Percentiles rank a stretch among this genome's conserved stretches.
Conservation (phyloP, 306 rosid genomes). For the Prunus padus region DNA sequence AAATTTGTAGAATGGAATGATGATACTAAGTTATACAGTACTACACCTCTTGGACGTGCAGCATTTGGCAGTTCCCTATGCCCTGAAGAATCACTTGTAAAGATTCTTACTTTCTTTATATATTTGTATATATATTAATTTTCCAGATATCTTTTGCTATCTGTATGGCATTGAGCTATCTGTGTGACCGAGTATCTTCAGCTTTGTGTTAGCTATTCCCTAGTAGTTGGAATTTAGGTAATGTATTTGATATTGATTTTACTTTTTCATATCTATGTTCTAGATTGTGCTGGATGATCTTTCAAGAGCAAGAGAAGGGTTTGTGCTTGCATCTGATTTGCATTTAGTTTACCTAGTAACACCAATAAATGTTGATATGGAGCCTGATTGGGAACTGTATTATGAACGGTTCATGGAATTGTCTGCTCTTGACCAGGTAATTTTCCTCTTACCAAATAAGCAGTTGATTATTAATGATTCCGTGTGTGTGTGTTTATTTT, state of each 20-base stretch:
- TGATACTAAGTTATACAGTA: conserved; percentile 73
- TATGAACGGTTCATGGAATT: conserved; percentile 76
- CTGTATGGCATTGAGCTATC: background rate
- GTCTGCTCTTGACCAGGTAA: conserved; percentile 87
- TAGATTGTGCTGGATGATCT: conserved; percentile 94
- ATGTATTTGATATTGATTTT: conserved; percentile 19
- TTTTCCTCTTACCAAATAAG: conserved; percentile 11
- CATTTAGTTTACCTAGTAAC: conserved; percentile 93
- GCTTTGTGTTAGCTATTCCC: conserved; percentile 1
- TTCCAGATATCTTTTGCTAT: background rate
- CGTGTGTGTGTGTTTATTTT: background rate
- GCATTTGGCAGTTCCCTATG: conserved; percentile 94
- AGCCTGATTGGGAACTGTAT: conserved; percentile 94
- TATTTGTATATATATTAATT: background rate
- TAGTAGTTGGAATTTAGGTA: conserved; percentile 6
- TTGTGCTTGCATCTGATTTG: conserved; percentile 96
- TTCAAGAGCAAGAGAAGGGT: conserved; percentile 98
- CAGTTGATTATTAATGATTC: background rate
- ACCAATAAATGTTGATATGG: conserved; percentile 86
- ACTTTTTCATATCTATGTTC: conserved; percentile 22
- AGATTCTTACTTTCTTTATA: conserved; percentile 20
- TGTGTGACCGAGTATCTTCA: background rate
- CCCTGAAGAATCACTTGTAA: conserved; percentile 98
- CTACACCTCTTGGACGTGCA: conserved; percentile 95
- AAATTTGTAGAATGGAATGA: conserved; percentile 96